Evolutionary conservation across 495 filamentous ascomycete genomes (phyloP), one percentile per base, ranked within the genome.

Genomic region (Aspergillus coremiiformis): DNA sequence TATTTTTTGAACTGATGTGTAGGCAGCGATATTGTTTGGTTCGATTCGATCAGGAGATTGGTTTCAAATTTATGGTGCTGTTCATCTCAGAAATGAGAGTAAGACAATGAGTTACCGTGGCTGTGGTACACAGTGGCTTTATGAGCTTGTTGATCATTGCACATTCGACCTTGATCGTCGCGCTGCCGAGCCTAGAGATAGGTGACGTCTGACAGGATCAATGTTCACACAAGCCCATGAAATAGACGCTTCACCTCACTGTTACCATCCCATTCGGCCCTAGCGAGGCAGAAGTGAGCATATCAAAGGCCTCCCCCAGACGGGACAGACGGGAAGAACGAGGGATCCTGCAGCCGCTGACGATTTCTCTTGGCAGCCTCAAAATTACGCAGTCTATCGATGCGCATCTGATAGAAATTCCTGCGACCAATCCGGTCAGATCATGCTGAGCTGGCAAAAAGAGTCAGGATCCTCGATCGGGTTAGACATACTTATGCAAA

Each of bases 301-400:
- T 5, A 41, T 61, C 39, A 84, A n/a, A 82, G 76, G n/a, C n/a
- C n/a, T 14, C 82, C 74, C 21, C 77, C 75, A 46, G 79, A 85
- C 14, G 92, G 92, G 19, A 93, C 92, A 48, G 86, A 85, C 6
- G 92, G 92, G 51, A 96, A 96, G 15, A 81, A 71, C 24, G 77
- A 80, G 14, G 90, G 87, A 60, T 87, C 88, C 60, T 78, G 85
- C 58, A 97, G 58, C 22, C 90, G 78, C 61, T 95, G 88, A 22
- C 84, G 79, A 63, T 92, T 95, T 26, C 87, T 78, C 64, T 84
- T 92, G 23, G 89, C 84, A 44, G 86, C 78, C 64, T 95, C 90
- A 12, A 79, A 79, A 64, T 87, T 87, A 44, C 86, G 80, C 63
- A 89, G 83, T 50, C 83, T 83, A 59, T 89, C 84, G 45, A 95